A percentile compares a stretch with the other conserved stretches of the same genome.
Conservation (phyloP, 139 green algal genomes). For the Volvox africanus region DNA sequence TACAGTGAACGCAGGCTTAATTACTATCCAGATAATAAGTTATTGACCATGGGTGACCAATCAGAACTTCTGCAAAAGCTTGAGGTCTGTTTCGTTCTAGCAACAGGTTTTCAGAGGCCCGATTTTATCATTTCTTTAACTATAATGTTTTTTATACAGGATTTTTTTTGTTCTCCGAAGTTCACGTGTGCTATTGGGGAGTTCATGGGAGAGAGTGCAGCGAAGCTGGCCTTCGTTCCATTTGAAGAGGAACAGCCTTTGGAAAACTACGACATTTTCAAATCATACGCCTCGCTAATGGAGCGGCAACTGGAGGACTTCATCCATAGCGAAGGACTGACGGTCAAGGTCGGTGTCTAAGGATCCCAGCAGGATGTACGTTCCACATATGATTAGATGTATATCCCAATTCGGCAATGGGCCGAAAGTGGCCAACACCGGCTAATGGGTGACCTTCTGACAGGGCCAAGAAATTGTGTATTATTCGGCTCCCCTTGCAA, state of each 20-base stretch:
- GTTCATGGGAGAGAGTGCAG: constrained; percentile 12
- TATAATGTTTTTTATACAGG: neutral
- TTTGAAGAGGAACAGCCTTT: constrained; percentile 32
- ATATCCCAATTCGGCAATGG: too few relatives aligned
- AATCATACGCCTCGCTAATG: constrained; percentile 10
- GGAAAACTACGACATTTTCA: constrained; percentile 44
- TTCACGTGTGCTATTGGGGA: constrained; percentile 36
- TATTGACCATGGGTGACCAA: neutral
- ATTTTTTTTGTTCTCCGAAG: constrained; percentile 39
- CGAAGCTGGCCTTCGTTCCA: neutral
- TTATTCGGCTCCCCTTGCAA: too few relatives aligned
- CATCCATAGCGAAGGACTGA: constrained; percentile 20
- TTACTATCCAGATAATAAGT: too few relatives aligned
- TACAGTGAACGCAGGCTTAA: too few relatives aligned
- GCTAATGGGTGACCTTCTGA: too few relatives aligned
- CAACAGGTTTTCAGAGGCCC: neutral
- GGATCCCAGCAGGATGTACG: too few relatives aligned
- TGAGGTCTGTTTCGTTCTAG: neutral
- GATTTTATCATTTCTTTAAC: neutral
- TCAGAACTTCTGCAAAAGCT: constrained; percentile 15
- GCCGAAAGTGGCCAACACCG: too few relatives aligned
- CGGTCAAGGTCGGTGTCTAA: constrained; percentile 8
- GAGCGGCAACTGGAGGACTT: constrained; percentile 48
- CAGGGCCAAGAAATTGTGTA: too few relatives aligned
- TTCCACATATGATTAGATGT: too few relatives aligned